Base-by-base conservation (phyloP, 371 early-diverging fungal genomes). In the Saksenaea oblongispora region DNA sequence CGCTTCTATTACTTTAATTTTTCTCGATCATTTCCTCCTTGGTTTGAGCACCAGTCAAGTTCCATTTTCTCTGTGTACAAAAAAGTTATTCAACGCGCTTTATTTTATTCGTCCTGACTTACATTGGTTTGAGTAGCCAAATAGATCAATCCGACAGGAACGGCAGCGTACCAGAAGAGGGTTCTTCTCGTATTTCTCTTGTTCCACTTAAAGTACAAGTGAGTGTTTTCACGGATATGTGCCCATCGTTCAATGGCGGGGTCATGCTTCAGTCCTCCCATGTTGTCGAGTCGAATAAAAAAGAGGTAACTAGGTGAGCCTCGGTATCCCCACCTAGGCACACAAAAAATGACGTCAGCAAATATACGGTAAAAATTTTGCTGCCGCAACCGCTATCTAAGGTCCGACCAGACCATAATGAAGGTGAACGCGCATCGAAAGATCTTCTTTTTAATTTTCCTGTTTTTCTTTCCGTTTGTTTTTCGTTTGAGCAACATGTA, bases 241-340 rank as follows among this genome's bases (percentile, higher is more conserved):
- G 85, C 84, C 88, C 88, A 88, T 71, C 84, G 79, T 63, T 88
- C 88, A 67, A 88, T 74, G 47, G 86, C 83, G 56, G 87, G 87
- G 73, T 88, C 88, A 60, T 70, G 34, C 64, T 78, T 78, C 42
- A 82, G 64, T 61, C 77, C 77, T 27, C 58, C 67, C 62, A 61
- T 62, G 11, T 36, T 47, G 58, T 47, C 10, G 51, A 3, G 51
- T 47, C 22, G 8, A 41, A 41, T 14, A 17, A 17, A 41, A 14
- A 41, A 41, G 14, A 41, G 18, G 42, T 13, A 5, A 41, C 13
- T 15, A 5, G 8, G 42, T 41, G 42, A 14, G n/a, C 42, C 42
- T 41, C 31, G 31, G 31, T 7, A 7, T n/a, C n/a, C n/a, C n/a
- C 10, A 37, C 2, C 37, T 15, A 37, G 37, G 37, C n/a, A n/a